Percentiles rank a stretch among this genome's conserved stretches.
phyloP scores from a whole-genome alignment of 2,329 filamentous ascomycete species.

The Stenocarpella maydis region DNA sequence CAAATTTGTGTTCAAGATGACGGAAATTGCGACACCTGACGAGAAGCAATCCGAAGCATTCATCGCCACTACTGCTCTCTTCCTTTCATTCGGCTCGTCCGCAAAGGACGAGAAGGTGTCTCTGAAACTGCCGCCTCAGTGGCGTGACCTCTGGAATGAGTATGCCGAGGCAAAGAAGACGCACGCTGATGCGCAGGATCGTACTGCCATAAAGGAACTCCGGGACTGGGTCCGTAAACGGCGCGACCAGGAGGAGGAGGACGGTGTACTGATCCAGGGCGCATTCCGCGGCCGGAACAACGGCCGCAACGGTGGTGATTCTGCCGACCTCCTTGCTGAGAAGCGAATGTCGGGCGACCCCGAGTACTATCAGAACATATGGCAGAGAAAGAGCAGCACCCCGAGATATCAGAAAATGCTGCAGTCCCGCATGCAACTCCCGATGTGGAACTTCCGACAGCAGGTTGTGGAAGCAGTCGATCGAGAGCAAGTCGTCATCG shows the following conservation, averaged over 20 bases:
- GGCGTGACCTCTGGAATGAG: conserved; percentile 88
- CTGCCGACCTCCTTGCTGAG: conserved; percentile 58
- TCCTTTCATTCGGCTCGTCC: conserved; percentile 79
- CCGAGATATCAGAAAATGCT: conserved; percentile 82
- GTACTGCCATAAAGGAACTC: conserved; percentile 71
- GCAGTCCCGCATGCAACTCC: conserved; percentile 77
- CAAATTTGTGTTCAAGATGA: conserved; percentile 76
- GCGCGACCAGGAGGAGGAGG: conserved; percentile 73
- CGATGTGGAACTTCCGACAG: conserved; percentile 86
- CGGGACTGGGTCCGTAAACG: conserved; percentile 75
- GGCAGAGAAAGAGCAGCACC: conserved; percentile 64
- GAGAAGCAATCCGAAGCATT: conserved; percentile 86
- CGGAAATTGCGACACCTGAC: conserved; percentile 75
- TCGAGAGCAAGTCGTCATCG: conserved; percentile 84
- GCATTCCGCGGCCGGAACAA: conserved; percentile 73
- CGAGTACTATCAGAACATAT: conserved; percentile 65
- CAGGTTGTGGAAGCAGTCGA: conserved; percentile 81
- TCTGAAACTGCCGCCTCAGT: conserved; percentile 78
- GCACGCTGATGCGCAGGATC: conserved; percentile 74
- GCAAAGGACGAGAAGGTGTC: conserved; percentile 87
- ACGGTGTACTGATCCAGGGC: conserved; percentile 78
- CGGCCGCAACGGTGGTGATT: conserved; percentile 56
- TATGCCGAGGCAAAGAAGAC: conserved; percentile 75
- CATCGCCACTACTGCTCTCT: conserved; percentile 82
- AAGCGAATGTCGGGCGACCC: conserved; percentile 50